A percentile compares a stretch with the other conserved stretches of the same genome.
Conservation (phyloP, 208 protist genomes). For the Leishmania turanica region DNA sequence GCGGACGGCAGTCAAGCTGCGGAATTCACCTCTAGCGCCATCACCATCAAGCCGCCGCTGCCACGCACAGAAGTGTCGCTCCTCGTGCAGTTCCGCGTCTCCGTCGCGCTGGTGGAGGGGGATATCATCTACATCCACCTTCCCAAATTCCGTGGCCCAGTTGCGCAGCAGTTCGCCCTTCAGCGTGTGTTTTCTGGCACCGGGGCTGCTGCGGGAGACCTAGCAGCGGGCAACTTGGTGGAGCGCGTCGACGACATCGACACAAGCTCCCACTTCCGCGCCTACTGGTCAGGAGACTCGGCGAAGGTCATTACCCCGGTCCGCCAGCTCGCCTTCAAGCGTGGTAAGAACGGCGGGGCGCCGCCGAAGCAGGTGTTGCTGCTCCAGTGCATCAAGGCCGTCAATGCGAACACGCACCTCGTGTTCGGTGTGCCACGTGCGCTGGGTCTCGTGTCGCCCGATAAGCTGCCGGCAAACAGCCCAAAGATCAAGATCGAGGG, state of each 20-base stretch:
- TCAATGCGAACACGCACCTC: constrained; percentile 63
- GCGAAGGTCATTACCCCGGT: constrained; percentile 20
- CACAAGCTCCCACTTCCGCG: constrained; percentile 55
- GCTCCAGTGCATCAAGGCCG: constrained; percentile 51
- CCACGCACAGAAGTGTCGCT: constrained; percentile 61
- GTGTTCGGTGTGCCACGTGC: constrained; percentile 53
- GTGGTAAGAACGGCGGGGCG: constrained; percentile 46
- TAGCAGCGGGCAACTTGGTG: background rate
- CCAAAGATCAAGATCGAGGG: constrained; percentile 85
- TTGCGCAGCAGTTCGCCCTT: constrained; percentile 57
- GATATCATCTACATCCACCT: constrained; percentile 67
- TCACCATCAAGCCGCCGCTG: constrained; percentile 61
- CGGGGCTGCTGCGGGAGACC: background rate
- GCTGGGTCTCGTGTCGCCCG: constrained; percentile 59
- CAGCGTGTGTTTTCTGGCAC: constrained; percentile 19
- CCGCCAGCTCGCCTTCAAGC: constrained; percentile 30
- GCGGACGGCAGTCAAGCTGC: constrained; percentile 19
- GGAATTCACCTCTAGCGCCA: constrained; percentile 60
- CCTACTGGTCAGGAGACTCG: constrained; percentile 76
- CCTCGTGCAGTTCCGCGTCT: constrained; percentile 67
- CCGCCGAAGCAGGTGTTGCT: constrained; percentile 71
- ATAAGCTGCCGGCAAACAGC: constrained; percentile 74
- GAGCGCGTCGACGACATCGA: constrained; percentile 39
- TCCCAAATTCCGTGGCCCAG: constrained; percentile 61
- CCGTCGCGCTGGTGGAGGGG: constrained; percentile 55